Evolutionary conservation across 176 grass and related monocot genomes (phyloP).

Genomic region (Metroxylon sagu): DNA sequence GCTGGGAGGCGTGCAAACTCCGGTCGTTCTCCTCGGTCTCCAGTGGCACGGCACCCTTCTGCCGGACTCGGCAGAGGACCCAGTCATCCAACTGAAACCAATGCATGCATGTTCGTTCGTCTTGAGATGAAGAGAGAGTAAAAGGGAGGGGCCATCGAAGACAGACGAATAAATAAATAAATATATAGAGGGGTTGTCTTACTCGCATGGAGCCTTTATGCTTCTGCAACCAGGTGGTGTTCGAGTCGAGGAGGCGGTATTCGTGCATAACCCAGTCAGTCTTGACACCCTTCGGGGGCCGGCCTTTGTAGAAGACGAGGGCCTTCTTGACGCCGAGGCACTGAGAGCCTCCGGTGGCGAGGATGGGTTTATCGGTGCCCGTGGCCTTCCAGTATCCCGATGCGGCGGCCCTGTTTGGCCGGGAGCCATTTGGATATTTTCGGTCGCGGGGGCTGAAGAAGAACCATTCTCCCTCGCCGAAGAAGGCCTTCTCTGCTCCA

Average conservation of each 20-base stretch:
- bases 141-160: neutral
- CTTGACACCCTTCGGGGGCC: too few species aligned
- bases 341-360: too few species aligned
- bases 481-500: slow-evolving; percentile 26
- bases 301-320: too few species aligned
- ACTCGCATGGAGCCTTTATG: slow-evolving; percentile 19
- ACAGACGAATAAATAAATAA: neutral
- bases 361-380: too few species aligned
- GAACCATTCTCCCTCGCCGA: slow-evolving; percentile 34
- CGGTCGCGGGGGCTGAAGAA: slow-evolving; percentile 42
- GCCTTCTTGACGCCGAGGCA: too few species aligned
- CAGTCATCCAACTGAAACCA: slow-evolving; percentile 31
- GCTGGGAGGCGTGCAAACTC: too few species aligned
- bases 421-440: too few species aligned
- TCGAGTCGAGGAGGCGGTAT: slow-evolving; percentile 12
- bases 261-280: too few species aligned
- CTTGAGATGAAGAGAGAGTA: neutral
- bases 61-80: slow-evolving; percentile 39
- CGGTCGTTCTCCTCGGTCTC: neutral
- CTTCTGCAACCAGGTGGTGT: neutral
- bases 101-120: too few species aligned
- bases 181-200: neutral
- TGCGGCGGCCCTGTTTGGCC: too few species aligned
- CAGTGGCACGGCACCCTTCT: slow-evolving; percentile 7
- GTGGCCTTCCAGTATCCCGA: too few species aligned